Conservation (phyloP, 2,329 filamentous ascomycete genomes). For the Cladosporium sp. region DNA sequence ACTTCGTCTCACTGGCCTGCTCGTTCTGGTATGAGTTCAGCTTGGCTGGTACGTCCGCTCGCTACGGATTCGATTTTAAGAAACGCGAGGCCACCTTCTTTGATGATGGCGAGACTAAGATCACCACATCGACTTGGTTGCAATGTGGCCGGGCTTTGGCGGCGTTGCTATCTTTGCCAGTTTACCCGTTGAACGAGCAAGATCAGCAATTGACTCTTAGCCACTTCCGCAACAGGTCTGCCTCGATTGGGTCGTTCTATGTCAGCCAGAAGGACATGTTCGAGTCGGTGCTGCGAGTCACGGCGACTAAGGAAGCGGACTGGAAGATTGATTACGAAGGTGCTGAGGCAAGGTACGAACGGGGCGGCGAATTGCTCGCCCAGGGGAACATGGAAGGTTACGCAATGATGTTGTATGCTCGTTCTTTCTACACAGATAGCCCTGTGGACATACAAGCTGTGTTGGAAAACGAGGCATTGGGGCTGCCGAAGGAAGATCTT, state of each 20-base stretch:
- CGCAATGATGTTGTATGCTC: constrained; percentile 54
- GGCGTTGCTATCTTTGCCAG: constrained; percentile 34
- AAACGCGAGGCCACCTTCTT: constrained; percentile 29
- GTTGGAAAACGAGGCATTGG: constrained; percentile 25
- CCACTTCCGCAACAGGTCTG: constrained; percentile 33
- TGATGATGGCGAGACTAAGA: constrained; percentile 30
- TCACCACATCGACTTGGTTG: constrained; percentile 37
- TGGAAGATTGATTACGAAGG: constrained; percentile 36
- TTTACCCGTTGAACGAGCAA: constrained; percentile 17
- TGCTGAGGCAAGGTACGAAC: constrained; percentile 47
- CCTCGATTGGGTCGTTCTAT: constrained; percentile 38
- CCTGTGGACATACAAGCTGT: constrained; percentile 38
- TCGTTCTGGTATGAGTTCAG: constrained; percentile 38
- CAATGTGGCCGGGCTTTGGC: constrained; percentile 38
- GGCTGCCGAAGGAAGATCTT: constrained; percentile 28
- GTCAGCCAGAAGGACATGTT: constrained; percentile 43
- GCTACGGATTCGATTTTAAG: constrained; percentile 35
- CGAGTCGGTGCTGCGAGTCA: constrained; percentile 37
- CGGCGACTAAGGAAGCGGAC: constrained; percentile 36
- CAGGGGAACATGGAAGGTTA: constrained; percentile 48
- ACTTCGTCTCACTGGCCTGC: constrained; percentile 28
- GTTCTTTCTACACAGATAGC: constrained; percentile 48
- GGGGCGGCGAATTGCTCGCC: constrained; percentile 49
- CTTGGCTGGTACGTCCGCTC: constrained; percentile 23
- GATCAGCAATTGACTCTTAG: constrained; percentile 23